phyloP scores from a whole-genome alignment of 495 filamentous ascomycete species.

The Daldinia grandis region DNA sequence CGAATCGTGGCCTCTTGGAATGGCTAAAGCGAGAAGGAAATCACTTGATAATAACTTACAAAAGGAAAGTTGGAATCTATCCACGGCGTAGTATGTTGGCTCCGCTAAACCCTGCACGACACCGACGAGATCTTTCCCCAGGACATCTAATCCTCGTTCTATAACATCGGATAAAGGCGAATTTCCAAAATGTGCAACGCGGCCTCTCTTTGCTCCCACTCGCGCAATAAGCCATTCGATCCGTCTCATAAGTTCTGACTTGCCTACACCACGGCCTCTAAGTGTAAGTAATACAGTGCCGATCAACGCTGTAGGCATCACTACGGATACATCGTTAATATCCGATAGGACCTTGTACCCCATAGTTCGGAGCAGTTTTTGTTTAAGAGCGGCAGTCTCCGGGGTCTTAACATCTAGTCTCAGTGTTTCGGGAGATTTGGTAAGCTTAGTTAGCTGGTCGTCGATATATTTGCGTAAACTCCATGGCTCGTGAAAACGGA shows the following conservation, averaged over 20 bases:
- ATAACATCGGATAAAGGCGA: conserved; percentile 82
- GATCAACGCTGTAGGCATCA: conserved; percentile 96
- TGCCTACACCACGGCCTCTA: conserved; percentile 90
- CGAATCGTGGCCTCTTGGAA: background rate
- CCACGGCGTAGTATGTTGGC: conserved; percentile 90
- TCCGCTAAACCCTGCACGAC: conserved; percentile 80
- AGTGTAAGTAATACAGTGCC: conserved; percentile 93
- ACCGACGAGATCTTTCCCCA: conserved; percentile 88
- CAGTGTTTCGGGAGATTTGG: conserved; percentile 49
- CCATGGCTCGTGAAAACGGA: conserved; percentile 96
- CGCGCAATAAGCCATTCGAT: conserved; percentile 90
- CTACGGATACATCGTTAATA: conserved; percentile 94
- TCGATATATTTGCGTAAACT: conserved; percentile 80
- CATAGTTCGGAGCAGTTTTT: conserved; percentile 78
- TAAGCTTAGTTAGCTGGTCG: conserved; percentile 68
- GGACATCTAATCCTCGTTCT: conserved; percentile 86
- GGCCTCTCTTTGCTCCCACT: conserved; percentile 83
- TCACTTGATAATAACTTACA: conserved; percentile 46
- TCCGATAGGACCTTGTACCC: conserved; percentile 92
- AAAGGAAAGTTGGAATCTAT: conserved; percentile 95
- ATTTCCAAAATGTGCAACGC: conserved; percentile 91
- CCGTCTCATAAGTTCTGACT: conserved; percentile 80
- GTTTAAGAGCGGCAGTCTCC: conserved; percentile 55
- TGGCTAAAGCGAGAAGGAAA: background rate
- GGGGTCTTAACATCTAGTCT: conserved; percentile 54